A percentile compares a stretch with the other conserved stretches of the same genome.
These are phyloP conservation scores for Lobulomyces angularis DNA, from an alignment of 192 early-diverging fungal genomes.

Conservation along the genomic window DNA sequence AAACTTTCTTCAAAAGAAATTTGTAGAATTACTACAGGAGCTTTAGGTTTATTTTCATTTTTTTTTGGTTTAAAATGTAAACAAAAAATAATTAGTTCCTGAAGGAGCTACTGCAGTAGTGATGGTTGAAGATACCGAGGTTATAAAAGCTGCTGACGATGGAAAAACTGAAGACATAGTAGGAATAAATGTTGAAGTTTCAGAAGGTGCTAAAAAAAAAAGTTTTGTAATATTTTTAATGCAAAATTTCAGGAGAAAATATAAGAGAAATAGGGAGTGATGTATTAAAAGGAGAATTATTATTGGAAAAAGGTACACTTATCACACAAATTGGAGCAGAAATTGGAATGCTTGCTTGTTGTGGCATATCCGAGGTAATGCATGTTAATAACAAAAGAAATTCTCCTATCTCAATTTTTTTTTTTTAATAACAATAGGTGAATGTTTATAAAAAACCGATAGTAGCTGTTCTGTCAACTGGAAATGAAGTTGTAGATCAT, in stretches of 20 bases:
- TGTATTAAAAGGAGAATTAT: constrained; percentile 41
- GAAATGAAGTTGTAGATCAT: constrained; percentile 69
- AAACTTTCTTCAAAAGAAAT: constrained; percentile 31
- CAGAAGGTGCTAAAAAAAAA: too few relatives aligned
- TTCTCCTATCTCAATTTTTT: constrained; percentile 2
- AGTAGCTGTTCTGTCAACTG: constrained; percentile 77
- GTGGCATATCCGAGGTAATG: constrained; percentile 49
- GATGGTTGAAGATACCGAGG: constrained; percentile 87
- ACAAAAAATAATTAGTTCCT: too few relatives aligned
- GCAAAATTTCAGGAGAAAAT: constrained; percentile 43
- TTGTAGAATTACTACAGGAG: constrained; percentile 72
- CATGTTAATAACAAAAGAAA: background rate
- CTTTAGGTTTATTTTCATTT: too few relatives aligned
- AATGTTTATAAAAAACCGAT: constrained; percentile 45
- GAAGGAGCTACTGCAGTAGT: constrained; percentile 77
- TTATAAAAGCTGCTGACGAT: constrained; percentile 43
- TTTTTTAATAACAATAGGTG: constrained; percentile 20
- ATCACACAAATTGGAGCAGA: constrained; percentile 68
- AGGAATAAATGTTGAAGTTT: constrained; percentile 24
- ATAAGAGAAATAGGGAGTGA: constrained; percentile 78
- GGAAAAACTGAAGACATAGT: constrained; percentile 45
- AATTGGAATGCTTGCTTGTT: constrained; percentile 67
- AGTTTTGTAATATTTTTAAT: background rate
- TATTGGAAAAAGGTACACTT: constrained; percentile 40
- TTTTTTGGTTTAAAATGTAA: too few relatives aligned